Conservation (phyloP, 139 green algal species). For the Asterochloris erici region DNA sequence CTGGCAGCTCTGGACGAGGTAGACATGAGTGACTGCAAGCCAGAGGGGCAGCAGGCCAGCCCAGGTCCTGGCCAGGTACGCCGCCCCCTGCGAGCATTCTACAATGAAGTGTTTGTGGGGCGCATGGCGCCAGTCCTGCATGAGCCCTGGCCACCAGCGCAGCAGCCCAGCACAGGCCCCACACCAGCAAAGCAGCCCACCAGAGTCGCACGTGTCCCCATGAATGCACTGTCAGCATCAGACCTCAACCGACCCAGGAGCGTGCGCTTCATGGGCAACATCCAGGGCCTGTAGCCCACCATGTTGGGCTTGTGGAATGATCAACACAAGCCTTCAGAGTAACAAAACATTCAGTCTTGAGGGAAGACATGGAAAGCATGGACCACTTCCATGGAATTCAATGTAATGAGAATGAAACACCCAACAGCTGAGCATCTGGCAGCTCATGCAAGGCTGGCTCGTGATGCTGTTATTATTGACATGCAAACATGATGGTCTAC, state of each 20-base stretch:
- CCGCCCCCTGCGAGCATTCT: constrained; percentile 17
- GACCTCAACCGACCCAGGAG: constrained; percentile 10
- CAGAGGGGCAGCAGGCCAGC: neutral
- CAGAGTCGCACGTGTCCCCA: neutral
- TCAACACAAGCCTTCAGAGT: too few relatives aligned
- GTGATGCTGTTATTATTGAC: too few relatives aligned
- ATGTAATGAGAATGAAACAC: too few relatives aligned
- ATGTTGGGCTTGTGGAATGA: too few relatives aligned
- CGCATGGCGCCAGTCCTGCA: constrained; percentile 9
- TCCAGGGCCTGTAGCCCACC: too few relatives aligned
- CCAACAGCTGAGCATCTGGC: too few relatives aligned
- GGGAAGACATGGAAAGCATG: too few relatives aligned
- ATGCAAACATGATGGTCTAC: too few relatives aligned
- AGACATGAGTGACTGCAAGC: constrained; percentile 4
- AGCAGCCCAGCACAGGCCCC: neutral
- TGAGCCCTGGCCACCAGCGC: neutral
- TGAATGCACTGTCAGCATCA: constrained; percentile 9
- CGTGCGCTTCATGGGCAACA: too few relatives aligned
- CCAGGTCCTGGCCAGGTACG: neutral
- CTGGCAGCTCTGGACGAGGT: neutral
- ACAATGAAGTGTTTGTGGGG: constrained; percentile 29
- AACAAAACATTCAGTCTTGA: too few relatives aligned
- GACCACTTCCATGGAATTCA: too few relatives aligned
- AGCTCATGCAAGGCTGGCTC: too few relatives aligned
- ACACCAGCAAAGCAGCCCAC: neutral